Conservation (phyloP, 495 filamentous ascomycete genomes). For the Neurospora cerealis region DNA sequence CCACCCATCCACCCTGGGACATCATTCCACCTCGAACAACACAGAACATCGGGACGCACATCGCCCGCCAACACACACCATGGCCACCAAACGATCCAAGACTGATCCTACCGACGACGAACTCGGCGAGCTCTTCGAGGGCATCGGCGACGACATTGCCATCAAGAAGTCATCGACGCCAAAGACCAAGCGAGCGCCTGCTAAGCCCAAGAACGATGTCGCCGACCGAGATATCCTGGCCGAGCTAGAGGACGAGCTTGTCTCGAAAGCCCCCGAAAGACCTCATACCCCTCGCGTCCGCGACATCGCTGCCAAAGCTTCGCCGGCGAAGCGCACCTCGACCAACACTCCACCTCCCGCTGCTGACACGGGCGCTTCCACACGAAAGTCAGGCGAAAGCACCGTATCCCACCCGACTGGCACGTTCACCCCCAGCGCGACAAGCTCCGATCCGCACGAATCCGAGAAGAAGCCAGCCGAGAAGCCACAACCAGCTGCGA, state of each 20-base stretch:
- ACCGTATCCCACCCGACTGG: conserved; percentile 48
- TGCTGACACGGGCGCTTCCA: conserved; percentile 33
- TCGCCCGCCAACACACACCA: conserved; percentile 11
- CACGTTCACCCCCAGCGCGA: conserved; percentile 44
- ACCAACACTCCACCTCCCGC: conserved; percentile 40
- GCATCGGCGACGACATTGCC: conserved; percentile 45
- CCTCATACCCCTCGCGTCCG: conserved; percentile 76
- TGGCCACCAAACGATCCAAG: conserved; percentile 34
- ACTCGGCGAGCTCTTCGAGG: conserved; percentile 72
- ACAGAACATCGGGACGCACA: background rate
- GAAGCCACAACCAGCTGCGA: conserved; percentile 21
- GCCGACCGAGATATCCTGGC: conserved; percentile 64
- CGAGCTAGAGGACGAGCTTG: conserved; percentile 69
- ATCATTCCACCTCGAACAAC: background rate
- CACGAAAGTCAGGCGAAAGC: conserved; percentile 68
- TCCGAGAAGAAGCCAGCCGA: conserved; percentile 38
- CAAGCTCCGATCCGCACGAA: conserved; percentile 41
- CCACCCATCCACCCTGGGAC: background rate
- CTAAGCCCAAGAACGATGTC: conserved; percentile 37
- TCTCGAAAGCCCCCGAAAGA: conserved; percentile 55
- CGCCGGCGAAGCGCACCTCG: conserved; percentile 48
- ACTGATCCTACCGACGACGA: conserved; percentile 64
- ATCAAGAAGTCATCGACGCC: conserved; percentile 38
- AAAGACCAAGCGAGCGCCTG: conserved; percentile 24
- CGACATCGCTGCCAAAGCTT: conserved; percentile 41